Conservation (phyloP, 768 basidiomycete species). For the Termitomyces eurrhizus region DNA sequence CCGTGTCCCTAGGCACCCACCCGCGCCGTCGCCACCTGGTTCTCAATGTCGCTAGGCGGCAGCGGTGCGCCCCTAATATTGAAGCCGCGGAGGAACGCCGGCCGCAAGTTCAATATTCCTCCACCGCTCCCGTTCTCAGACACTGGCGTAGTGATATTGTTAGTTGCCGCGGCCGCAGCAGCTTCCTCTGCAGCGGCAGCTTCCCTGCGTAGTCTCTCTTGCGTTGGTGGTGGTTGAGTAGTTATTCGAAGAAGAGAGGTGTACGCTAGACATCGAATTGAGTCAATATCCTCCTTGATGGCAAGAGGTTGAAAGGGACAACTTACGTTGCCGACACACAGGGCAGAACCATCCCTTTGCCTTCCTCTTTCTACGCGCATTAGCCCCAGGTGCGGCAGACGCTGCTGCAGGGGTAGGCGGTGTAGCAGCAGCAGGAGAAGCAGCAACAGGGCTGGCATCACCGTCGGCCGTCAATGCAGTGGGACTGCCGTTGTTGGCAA, state of each 20-base stretch:
- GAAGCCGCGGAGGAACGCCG: conserved; percentile 16
- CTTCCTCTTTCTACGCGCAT: conserved; percentile 77
- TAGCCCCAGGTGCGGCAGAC: conserved; percentile 28
- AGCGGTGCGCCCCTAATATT: conserved; percentile 15
- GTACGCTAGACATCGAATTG: conserved; percentile 52
- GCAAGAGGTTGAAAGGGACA: not conserved
- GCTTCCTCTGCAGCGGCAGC: conserved; percentile 1
- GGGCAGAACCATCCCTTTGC: conserved; percentile 98
- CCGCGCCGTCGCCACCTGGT: conserved; percentile 21
- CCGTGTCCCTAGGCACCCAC: conserved; percentile 13
- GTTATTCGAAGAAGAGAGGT: conserved; percentile 85
- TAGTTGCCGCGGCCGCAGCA: not conserved
- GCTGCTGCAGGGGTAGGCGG: conserved; percentile 20
- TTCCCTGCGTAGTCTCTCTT: conserved; percentile 12
- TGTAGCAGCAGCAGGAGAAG: conserved; percentile 15
- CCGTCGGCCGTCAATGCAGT: conserved; percentile 22
- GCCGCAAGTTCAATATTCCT: conserved; percentile 14
- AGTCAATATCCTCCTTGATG: not conserved
- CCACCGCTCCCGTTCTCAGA: conserved; percentile 4
- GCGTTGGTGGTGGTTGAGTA: conserved; percentile 46
- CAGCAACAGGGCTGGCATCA: conserved; percentile 14
- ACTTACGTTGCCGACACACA: conserved; percentile 90
- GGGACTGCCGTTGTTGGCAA: conserved; percentile 18
- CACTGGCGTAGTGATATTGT: not conserved
- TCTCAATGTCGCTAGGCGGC: conserved; percentile 27